Base-by-base conservation (phyloP, 768 basidiomycete genomes). In the Saitozyma podzolica region DNA sequence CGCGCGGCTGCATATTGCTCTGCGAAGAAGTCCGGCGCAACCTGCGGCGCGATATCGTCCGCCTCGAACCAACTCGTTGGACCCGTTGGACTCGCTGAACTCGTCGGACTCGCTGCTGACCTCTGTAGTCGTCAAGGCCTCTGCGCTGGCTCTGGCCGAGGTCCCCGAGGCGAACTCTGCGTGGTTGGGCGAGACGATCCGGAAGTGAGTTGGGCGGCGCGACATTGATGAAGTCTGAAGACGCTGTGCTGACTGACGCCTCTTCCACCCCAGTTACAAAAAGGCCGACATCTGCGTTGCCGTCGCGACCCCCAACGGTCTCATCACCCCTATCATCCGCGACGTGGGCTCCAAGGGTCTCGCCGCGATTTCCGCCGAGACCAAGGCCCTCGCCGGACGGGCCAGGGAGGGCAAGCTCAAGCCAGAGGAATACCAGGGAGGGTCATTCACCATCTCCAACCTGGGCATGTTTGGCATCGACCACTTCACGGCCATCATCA, bases 381-480 rank as follows among this genome's bases (percentile, higher is more conserved):
- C 92, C 40, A 99, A 98, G 82, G 81, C 86, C 10, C 86, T 99
- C 52, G 96, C 96, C 0, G 90, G 88, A 83, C 93, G 92, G 81
- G 96, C 96, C 40, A 88, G 95, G 54, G 96, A 98, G 70, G 93
- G 94, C 66, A 99, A 97, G 82, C 85, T 99, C 62, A 85, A 88
- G 76, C 96, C 95, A 29, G 83, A 89, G 58, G 95, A 99, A 80
- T 99, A 98, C 83, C 95, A 99, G 89, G 96, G 96, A 58, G 96
- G 96, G 54, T 91, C 94, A 11, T 98, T 99, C 83, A 98, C 96
- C 50, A 91, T 99, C 79, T 99, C 96, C 63, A 99, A 99, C 83
- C 85, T 99, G 59, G 96, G 96, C 81, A 99, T 99, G 96, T 96
- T 85, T 77, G 94, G 90, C 65, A 86, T 97, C 74, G 73, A 79